These are phyloP conservation scores for Spinellus fusiger DNA, from an alignment of 192 early-diverging fungal species.

Conservation along the genomic window DNA sequence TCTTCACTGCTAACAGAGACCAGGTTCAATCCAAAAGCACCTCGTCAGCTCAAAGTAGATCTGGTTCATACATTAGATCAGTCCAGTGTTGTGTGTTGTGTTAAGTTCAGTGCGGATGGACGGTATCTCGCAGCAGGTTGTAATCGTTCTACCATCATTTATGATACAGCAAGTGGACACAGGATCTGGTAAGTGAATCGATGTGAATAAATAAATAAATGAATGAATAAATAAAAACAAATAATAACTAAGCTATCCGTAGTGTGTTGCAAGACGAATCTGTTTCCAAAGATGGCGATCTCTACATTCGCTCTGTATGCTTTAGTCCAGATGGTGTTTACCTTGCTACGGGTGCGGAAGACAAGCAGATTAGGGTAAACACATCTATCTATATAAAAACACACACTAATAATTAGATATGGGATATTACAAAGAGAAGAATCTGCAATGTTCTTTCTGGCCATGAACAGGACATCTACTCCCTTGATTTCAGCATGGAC, in stretches of 20 bases:
- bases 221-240: too few relatives aligned
- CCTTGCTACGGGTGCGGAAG: conserved; percentile 94
- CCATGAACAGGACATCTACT: conserved; percentile 98
- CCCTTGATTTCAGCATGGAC: conserved; percentile 89
- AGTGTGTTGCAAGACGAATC: conserved; percentile 72
- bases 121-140: conserved; percentile 92
- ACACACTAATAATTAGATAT: conserved; percentile 39
- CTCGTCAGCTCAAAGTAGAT: conserved; percentile 61
- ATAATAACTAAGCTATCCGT: conserved; percentile 27
- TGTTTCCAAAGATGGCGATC: conserved; percentile 70
- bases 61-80: conserved; percentile 58
- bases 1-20: not conserved
- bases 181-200: conserved; percentile 28
- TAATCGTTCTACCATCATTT: conserved; percentile 89
- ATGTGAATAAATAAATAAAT: too few relatives aligned
- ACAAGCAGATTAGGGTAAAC: conserved; percentile 83
- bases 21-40: conserved; percentile 66
- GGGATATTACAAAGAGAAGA: conserved; percentile 62
- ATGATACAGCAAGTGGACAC: conserved; percentile 43
- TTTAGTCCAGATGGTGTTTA: conserved; percentile 89
- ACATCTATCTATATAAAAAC: not conserved
- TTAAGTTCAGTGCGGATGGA: conserved; percentile 93
- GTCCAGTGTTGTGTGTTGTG: conserved; percentile 92
- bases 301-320: conserved; percentile 95
- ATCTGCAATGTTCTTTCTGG: conserved; percentile 71